Percentiles rank a stretch among this genome's conserved stretches.
Conservation (phyloP, 108 stramenopile species). For the Cyclostephanos invisitatus region DNA sequence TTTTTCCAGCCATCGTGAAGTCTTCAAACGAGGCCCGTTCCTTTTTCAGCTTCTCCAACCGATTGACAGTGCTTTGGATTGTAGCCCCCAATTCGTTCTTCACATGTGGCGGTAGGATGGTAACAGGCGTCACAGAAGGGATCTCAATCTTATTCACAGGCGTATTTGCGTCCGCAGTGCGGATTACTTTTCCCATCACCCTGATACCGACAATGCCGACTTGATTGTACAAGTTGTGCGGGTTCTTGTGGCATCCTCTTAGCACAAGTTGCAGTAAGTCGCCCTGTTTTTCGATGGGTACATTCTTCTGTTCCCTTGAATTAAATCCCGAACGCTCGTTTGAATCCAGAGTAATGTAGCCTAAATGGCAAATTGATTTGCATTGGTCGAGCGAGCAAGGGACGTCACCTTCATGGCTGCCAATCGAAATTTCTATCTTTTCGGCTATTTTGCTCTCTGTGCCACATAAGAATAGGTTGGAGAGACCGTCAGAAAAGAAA, state of each 20-base stretch:
- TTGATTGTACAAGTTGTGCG: constrained; percentile 46
- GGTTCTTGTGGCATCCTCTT: constrained; percentile 34
- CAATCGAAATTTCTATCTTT: constrained; percentile 47
- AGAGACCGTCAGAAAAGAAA: not conserved
- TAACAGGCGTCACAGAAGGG: constrained; percentile 3
- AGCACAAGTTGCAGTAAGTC: constrained; percentile 44
- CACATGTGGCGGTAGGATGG: constrained; percentile 31
- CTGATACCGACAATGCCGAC: constrained; percentile 50
- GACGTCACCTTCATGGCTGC: constrained; percentile 17
- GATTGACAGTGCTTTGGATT: constrained; percentile 31
- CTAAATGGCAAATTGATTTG: constrained; percentile 37
- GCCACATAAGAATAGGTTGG: not conserved
- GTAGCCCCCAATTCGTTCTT: constrained; percentile 43
- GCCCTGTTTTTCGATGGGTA: constrained; percentile 39
- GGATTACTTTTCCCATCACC: constrained; percentile 21
- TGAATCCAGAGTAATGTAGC: constrained; percentile 45
- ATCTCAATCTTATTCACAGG: constrained; percentile 26
- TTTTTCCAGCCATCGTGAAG: constrained; percentile 45
- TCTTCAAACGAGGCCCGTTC: constrained; percentile 47
- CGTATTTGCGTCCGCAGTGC: not conserved
- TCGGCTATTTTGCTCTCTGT: constrained; percentile 31
- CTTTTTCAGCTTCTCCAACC: constrained; percentile 46
- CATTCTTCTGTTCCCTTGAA: constrained; percentile 53
- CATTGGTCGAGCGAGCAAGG: constrained; percentile 40
- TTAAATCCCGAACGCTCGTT: constrained; percentile 42